These are phyloP conservation scores for Podila verticillata DNA, from an alignment of 192 early-diverging fungal genomes.

Conservation along the genomic window DNA sequence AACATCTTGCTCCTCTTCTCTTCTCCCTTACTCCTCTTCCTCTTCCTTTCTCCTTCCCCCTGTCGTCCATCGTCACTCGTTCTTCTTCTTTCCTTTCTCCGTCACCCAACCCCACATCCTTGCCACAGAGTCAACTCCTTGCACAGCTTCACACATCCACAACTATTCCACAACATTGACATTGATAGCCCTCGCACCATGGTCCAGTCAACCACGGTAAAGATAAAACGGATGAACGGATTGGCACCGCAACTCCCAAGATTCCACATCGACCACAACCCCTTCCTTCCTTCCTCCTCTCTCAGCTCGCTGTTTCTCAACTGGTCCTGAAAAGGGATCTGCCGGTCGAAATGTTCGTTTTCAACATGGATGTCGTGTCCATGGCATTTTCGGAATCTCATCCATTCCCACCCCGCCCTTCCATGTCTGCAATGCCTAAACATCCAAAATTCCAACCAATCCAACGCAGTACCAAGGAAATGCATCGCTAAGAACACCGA, in stretches of 20 bases:
- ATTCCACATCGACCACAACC: not conserved
- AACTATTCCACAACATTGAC: not conserved
- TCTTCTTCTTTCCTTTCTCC: not conserved
- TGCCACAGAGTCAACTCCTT: not conserved
- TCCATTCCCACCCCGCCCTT: not conserved
- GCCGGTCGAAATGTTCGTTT: not conserved
- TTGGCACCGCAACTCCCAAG: not conserved
- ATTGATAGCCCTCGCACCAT: not conserved
- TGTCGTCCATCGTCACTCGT: not conserved
- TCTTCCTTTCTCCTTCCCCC: not conserved
- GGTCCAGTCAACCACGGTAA: constrained; percentile 12
- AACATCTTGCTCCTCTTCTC: not conserved
- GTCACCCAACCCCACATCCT: no score
- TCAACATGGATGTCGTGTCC: not conserved
- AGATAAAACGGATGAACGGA: no score
- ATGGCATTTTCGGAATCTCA: not conserved
- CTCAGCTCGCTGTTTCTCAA: not conserved
- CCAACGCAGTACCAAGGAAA: not conserved
- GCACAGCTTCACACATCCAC: not conserved
- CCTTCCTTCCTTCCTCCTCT: not conserved
- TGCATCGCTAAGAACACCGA: not conserved
- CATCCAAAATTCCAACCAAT: not conserved
- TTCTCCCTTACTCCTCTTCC: not conserved
- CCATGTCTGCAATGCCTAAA: not conserved
- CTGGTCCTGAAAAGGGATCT: no score